These are phyloP conservation scores for Xylaria sp. DNA, from an alignment of 2,329 filamentous ascomycete genomes.

Conservation along the genomic window DNA sequence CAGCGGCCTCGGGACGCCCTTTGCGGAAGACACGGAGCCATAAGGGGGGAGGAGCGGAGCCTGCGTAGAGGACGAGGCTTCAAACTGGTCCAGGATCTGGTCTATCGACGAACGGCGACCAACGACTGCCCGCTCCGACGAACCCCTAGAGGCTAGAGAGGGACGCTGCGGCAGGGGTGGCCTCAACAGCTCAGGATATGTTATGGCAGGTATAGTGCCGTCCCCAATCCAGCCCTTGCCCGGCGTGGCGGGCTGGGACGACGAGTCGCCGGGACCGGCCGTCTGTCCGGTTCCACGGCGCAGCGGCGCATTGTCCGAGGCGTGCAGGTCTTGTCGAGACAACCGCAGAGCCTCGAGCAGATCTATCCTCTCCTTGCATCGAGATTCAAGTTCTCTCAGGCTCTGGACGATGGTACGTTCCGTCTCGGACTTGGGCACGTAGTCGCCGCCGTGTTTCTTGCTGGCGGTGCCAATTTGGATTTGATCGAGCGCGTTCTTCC, in stretches of 20 bases:
- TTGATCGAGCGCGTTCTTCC: constrained; percentile 87
- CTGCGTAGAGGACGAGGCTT: constrained; percentile 46
- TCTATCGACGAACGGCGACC: constrained; percentile 48
- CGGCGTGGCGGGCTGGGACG: constrained; percentile 38
- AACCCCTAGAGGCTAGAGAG: constrained; percentile 64
- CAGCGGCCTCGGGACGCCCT: constrained; percentile 58
- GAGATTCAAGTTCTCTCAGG: constrained; percentile 82
- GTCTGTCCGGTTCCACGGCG: constrained; percentile 36
- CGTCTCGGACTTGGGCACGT: constrained; percentile 79
- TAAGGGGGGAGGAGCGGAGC: constrained; percentile 49
- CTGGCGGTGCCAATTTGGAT: constrained; percentile 89
- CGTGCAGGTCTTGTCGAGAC: constrained; percentile 61
- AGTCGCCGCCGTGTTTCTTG: constrained; percentile 74
- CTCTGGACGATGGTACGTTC: constrained; percentile 86
- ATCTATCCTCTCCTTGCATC: constrained; percentile 94
- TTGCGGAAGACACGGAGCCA: constrained; percentile 48
- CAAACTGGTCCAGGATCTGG: constrained; percentile 41
- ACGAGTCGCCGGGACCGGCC: constrained; percentile 33
- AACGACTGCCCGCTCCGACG: constrained; percentile 60
- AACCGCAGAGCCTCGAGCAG: constrained; percentile 82
- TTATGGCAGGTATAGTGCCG: constrained; percentile 83
- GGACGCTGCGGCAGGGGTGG: constrained; percentile 70
- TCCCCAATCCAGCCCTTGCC: constrained; percentile 76
- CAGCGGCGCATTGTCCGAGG: constrained; percentile 42
- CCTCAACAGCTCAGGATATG: constrained; percentile 83